Percentiles rank a stretch among this genome's conserved stretches.
Conservation (phyloP, 2,329 filamentous ascomycete species). For the Fusarium sp. region DNA sequence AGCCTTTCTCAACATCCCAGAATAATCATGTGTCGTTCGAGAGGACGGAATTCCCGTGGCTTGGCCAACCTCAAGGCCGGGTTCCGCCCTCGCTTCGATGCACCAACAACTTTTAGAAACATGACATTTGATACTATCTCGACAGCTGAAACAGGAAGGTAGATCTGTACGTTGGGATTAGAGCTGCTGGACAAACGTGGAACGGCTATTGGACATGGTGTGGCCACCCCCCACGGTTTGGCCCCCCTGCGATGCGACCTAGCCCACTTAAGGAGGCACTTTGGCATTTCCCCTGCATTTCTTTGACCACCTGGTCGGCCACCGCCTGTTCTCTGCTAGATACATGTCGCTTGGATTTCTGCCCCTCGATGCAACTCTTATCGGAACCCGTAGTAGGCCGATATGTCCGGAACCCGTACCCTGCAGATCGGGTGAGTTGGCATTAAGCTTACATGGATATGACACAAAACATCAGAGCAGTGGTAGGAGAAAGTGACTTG, state of each 20-base stretch:
- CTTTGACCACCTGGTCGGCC: background rate
- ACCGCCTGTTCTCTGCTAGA: background rate
- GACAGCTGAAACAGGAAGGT: background rate
- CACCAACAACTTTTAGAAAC: background rate
- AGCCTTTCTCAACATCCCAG: background rate
- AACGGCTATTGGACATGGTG: background rate
- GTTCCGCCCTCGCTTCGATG: constrained; percentile 1
- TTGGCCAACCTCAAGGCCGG: background rate
- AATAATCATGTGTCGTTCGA: background rate
- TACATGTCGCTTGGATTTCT: background rate
- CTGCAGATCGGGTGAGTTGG: background rate
- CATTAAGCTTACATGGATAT: background rate
- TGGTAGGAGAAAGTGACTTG: background rate
- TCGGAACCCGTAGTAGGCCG: constrained; percentile 8
- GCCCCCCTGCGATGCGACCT: background rate
- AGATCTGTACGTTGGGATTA: background rate
- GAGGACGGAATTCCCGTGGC: background rate
- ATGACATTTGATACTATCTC: background rate
- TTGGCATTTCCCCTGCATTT: background rate
- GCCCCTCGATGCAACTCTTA: background rate
- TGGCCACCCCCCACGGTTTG: background rate
- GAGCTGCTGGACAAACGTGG: background rate
- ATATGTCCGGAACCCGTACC: constrained; percentile 9
- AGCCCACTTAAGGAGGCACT: background rate
- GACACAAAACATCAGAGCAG: background rate